Evolutionary conservation across 495 filamentous ascomycete genomes (phyloP).

Genomic region (Podospora bellae-mahoneyi): DNA sequence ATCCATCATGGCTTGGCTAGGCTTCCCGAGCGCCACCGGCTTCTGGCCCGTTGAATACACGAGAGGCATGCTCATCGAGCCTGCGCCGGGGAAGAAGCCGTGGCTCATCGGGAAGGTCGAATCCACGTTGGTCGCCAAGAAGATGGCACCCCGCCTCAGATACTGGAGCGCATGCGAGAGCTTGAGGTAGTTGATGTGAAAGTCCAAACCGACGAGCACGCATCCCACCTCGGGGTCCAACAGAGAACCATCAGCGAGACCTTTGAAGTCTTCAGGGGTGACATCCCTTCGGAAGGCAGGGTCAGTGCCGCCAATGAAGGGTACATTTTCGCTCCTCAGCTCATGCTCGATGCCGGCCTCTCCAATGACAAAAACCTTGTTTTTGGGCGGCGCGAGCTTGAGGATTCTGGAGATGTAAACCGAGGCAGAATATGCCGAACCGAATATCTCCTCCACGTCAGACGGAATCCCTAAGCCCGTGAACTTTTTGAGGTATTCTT

Average conservation of each 20-base stretch:
- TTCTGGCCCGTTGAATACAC: constrained; percentile 66
- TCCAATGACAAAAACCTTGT: constrained; percentile 91
- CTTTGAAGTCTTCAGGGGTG: constrained; percentile 70
- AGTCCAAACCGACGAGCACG: constrained; percentile 86
- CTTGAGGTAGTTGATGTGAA: constrained; percentile 93
- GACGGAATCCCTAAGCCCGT: constrained; percentile 76
- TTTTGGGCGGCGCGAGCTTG: constrained; percentile 67
- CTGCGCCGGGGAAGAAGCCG: constrained; percentile 87
- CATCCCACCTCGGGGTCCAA: constrained; percentile 85
- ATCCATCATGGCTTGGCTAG: constrained; percentile 98
- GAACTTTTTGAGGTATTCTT: constrained; percentile 89
- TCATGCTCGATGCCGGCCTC: constrained; percentile 91
- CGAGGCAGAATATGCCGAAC: constrained; percentile 88
- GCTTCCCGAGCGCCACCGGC: constrained; percentile 83
- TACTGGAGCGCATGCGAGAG: constrained; percentile 80
- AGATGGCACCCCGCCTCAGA: constrained; percentile 75
- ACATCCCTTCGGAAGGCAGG: constrained; percentile 71
- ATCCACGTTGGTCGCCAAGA: constrained; percentile 91
- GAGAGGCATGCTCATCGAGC: constrained; percentile 74
- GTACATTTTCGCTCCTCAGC: constrained; percentile 68
- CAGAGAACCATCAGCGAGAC: constrained; percentile 68
- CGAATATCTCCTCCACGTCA: constrained; percentile 85
- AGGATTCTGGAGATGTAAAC: constrained; percentile 96
- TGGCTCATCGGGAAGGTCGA: constrained; percentile 76
- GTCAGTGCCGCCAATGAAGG: constrained; percentile 87